phyloP scores from a whole-genome alignment of 495 filamentous ascomycete species.

The Collariella sp. region DNA sequence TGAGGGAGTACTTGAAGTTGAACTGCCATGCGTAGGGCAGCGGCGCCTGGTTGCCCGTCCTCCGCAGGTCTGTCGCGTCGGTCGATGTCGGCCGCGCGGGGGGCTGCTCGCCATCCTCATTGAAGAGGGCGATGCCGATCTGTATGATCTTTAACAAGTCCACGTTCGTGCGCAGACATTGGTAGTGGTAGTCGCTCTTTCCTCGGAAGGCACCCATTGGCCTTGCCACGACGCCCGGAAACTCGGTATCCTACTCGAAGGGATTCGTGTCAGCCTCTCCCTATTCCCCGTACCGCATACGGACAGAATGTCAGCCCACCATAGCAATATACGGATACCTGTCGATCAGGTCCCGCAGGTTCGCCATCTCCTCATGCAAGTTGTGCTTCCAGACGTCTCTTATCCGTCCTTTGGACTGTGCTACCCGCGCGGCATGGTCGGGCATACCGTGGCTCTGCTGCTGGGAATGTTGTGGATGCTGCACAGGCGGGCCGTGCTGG shows the following conservation, averaged over 20 bases:
- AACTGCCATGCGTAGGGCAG: constrained; percentile 95
- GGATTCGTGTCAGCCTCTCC: neutral
- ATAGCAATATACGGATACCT: constrained; percentile 93
- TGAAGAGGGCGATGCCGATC: constrained; percentile 87
- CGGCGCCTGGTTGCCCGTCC: constrained; percentile 45
- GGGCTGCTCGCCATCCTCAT: constrained; percentile 74
- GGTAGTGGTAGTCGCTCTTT: constrained; percentile 97
- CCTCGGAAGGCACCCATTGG: constrained; percentile 89
- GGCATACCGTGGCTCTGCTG: constrained; percentile 43
- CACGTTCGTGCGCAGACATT: constrained; percentile 93
- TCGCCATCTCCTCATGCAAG: constrained; percentile 78
- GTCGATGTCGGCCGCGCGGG: constrained; percentile 51
- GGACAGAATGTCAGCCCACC: constrained; percentile 46
- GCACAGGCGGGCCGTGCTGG: constrained; percentile 17
- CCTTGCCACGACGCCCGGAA: constrained; percentile 88
- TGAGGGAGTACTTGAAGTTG: constrained; percentile 93
- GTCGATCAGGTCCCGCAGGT: constrained; percentile 70
- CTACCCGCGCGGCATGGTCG: constrained; percentile 32
- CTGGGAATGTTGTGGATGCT: constrained; percentile 36
- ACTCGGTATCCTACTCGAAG: constrained; percentile 76
- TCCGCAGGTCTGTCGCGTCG: constrained; percentile 45
- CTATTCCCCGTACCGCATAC: neutral
- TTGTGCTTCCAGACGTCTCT: constrained; percentile 93
- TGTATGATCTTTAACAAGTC: constrained; percentile 96
- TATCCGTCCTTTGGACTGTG: constrained; percentile 63